Percentiles rank a stretch among this genome's conserved stretches.
phyloP scores from a whole-genome alignment of 164 flowering plant genomes.

The Akebia trifoliata region DNA sequence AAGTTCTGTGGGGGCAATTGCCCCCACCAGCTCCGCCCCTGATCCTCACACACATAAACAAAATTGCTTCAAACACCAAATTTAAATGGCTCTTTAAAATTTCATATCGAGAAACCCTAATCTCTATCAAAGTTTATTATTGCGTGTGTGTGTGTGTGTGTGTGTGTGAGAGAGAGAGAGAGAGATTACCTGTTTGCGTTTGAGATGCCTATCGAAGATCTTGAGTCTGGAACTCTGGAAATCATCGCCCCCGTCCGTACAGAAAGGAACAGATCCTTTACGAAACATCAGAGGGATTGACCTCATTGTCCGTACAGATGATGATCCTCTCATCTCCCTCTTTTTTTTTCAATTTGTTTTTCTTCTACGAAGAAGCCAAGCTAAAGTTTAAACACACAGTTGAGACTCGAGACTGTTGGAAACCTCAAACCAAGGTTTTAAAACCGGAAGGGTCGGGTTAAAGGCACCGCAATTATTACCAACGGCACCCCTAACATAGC shows the following conservation, averaged over 20 bases:
- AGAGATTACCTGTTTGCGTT: constrained; percentile 52
- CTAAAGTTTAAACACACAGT: no score
- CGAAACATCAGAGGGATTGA: not conserved
- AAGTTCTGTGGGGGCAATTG: no score
- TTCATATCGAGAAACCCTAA: not conserved
- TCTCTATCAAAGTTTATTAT: not conserved
- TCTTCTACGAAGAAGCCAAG: no score
- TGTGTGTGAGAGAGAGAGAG: not conserved
- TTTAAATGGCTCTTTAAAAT: no score
- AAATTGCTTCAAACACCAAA: no score
- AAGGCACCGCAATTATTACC: no score
- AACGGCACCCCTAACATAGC: no score
- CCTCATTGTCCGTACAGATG: not conserved
- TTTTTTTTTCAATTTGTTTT: not conserved
- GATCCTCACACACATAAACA: no score
- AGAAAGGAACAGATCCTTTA: constrained; percentile 6
- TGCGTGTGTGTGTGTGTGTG: not conserved
- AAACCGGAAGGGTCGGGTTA: no score
- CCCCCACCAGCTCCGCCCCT: no score
- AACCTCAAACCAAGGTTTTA: no score
- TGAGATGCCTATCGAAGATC: constrained; percentile 76
- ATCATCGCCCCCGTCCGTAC: constrained; percentile 17
- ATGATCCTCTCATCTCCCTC: constrained; percentile 9
- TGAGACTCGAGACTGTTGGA: no score
- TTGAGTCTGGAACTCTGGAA: constrained; percentile 33